Conservation (phyloP, 1,284 basidiomycete genomes). For the Lentinula novae-zelandiae region DNA sequence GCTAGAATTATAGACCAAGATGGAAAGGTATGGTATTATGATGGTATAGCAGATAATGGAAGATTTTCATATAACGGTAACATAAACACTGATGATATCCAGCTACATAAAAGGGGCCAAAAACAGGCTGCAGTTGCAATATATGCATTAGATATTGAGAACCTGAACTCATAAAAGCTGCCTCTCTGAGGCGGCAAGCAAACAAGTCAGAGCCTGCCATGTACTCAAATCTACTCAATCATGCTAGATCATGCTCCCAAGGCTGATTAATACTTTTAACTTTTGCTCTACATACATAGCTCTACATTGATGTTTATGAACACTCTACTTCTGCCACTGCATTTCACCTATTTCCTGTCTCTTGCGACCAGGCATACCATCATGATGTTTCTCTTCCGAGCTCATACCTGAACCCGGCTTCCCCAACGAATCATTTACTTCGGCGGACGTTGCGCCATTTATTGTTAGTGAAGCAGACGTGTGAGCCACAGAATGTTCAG, state of each 20-base stretch:
- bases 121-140: too few species aligned
- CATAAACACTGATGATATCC: not conserved
- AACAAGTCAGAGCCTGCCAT: too few species aligned
- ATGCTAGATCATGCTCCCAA: too few species aligned
- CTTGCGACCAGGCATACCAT: constrained; percentile 23
- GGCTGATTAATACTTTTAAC: not conserved
- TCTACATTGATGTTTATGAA: not conserved
- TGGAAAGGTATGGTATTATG: too few species aligned
- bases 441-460: constrained; percentile 24
- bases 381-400: constrained; percentile 24
- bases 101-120: not conserved
- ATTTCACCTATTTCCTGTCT: constrained; percentile 16
- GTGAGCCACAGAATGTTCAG: not conserved
- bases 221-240: too few species aligned
- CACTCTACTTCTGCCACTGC: constrained; percentile 8
- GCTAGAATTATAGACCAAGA: too few species aligned
- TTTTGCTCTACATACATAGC: too few species aligned
- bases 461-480: constrained; percentile 12
- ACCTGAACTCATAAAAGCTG: too few species aligned
- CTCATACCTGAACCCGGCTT: constrained; percentile 24
- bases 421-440: constrained; percentile 22
- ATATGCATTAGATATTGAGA: too few species aligned
- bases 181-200: too few species aligned
- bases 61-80: too few species aligned
- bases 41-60: too few species aligned